Evolutionary conservation across 2,329 filamentous ascomycete species (phyloP).

Genomic region (Onygenales sp.): DNA sequence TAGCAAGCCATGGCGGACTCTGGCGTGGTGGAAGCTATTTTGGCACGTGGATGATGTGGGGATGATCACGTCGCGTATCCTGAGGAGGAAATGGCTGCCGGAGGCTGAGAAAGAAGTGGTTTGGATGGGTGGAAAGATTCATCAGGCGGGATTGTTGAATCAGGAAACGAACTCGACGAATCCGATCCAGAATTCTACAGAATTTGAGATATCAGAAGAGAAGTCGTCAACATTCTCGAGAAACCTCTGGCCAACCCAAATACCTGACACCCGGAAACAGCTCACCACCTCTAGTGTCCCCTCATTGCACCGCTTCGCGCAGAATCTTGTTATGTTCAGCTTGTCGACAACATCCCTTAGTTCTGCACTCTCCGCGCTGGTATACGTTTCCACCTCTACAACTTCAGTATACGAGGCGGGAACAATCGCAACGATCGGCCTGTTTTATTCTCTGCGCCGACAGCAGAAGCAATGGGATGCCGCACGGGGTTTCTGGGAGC

Average conservation of each 20-base stretch:
- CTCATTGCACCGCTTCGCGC: constrained; percentile 61
- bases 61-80: constrained; percentile 70
- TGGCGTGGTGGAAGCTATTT: constrained; percentile 91
- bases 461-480: constrained; percentile 52
- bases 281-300: constrained; percentile 59
- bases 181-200: not conserved
- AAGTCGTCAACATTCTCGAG: not conserved
- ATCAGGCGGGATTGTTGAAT: constrained; percentile 49
- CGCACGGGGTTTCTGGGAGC: constrained; percentile 43
- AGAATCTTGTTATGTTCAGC: constrained; percentile 66
- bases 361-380: constrained; percentile 45
- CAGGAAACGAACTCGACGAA: constrained; percentile 3
- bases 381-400: constrained; percentile 45
- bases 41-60: constrained; percentile 90
- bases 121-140: constrained; percentile 68
- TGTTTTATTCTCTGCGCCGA: constrained; percentile 47
- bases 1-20: constrained; percentile 65
- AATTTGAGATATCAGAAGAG: not conserved
- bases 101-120: constrained; percentile 73
- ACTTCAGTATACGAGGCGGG: constrained; percentile 49
- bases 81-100: constrained; percentile 66
- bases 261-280: constrained; percentile 59
- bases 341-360: constrained; percentile 61
- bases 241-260: constrained; percentile 62
- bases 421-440: constrained; percentile 49